phyloP scores from a whole-genome alignment of 768 basidiomycete genomes.

The Boletus reticulatus region DNA sequence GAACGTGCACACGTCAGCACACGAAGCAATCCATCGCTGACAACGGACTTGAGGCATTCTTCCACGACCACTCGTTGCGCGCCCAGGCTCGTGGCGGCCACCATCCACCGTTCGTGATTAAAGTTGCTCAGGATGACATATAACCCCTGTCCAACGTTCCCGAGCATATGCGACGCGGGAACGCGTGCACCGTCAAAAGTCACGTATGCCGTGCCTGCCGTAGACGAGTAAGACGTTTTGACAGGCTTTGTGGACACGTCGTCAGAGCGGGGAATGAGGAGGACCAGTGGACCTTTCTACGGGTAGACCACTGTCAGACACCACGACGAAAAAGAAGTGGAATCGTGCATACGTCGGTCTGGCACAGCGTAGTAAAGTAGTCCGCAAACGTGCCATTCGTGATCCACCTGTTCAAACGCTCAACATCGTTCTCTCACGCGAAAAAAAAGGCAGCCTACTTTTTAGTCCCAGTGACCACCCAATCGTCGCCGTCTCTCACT shows the following conservation, averaged over 20 bases:
- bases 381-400: constrained; percentile 85
- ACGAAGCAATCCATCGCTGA: background rate
- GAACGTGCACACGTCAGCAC: constrained; percentile 9
- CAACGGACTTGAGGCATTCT: constrained; percentile 77
- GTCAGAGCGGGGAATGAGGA: constrained; percentile 70
- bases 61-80: constrained; percentile 83
- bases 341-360: constrained; percentile 51
- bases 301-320: constrained; percentile 2
- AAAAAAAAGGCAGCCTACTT: constrained; percentile 46
- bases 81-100: constrained; percentile 64
- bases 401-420: constrained; percentile 63
- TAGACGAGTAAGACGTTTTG: constrained; percentile 89
- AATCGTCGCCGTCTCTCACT: constrained; percentile 77
- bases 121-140: constrained; percentile 82
- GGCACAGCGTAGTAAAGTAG: constrained; percentile 80
- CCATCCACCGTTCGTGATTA: constrained; percentile 92
- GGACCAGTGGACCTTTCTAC: constrained; percentile 70
- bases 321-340: background rate
- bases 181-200: constrained; percentile 82
- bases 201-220: constrained; percentile 88
- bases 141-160: constrained; percentile 81
- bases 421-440: background rate
- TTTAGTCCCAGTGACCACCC: constrained; percentile 91
- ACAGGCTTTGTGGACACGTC: constrained; percentile 83
- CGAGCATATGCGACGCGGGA: constrained; percentile 85